Evolutionary conservation across 805 yeast genomes (phyloP).

Genomic region (Debaryomyces castellii): DNA sequence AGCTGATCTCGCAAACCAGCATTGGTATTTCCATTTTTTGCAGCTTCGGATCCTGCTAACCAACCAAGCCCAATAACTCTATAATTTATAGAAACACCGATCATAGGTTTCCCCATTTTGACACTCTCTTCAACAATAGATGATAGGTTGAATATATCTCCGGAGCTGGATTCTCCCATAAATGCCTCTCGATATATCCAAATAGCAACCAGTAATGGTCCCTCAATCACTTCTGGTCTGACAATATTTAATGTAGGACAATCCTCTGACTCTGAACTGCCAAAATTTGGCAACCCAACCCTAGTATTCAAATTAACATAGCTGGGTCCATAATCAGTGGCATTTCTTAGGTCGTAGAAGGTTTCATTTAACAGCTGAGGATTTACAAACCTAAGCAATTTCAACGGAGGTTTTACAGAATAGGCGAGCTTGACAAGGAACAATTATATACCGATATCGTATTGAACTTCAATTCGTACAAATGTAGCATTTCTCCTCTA

Average conservation of each 20-base stretch:
- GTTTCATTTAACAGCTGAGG: conserved; percentile 14
- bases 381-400: conserved; percentile 18
- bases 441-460: too few relatives aligned
- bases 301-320: conserved; percentile 10
- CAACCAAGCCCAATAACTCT: conserved; percentile 38
- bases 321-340: conserved; percentile 16
- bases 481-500: too few relatives aligned
- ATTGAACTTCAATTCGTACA: too few relatives aligned
- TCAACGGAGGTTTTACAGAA: conserved; percentile 26
- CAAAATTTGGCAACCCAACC: conserved; percentile 6
- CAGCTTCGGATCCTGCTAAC: conserved; percentile 20
- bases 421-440: too few relatives aligned
- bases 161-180: conserved; percentile 13
- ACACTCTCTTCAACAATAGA: conserved; percentile 1
- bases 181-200: conserved; percentile 39
- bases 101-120: conserved; percentile 17
- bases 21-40: conserved; percentile 23
- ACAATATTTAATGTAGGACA: conserved; percentile 25
- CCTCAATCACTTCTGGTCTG: conserved; percentile 11
- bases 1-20: conserved; percentile 49
- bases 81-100: conserved; percentile 37
- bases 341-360: conserved; percentile 10
- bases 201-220: conserved; percentile 23
- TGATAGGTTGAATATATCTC: background rate
- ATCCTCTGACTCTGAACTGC: conserved; percentile 20